A percentile compares a stretch with the other conserved stretches of the same genome.
phyloP scores from a whole-genome alignment of 2,329 filamentous ascomycete species.

The Verticillium albo-atrum region DNA sequence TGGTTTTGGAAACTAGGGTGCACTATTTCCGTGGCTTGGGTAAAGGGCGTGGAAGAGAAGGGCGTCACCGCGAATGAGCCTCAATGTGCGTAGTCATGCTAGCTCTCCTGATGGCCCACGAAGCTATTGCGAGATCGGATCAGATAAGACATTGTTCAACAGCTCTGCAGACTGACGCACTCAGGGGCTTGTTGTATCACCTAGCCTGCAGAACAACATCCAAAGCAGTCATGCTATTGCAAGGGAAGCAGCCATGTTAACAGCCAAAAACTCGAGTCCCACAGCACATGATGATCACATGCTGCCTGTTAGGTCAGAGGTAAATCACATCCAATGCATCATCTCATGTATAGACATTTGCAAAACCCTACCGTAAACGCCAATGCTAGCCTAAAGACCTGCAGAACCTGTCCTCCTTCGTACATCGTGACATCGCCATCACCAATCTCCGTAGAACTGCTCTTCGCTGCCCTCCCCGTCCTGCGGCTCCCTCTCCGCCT shows the following conservation, averaged over 20 bases:
- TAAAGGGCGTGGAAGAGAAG: no score
- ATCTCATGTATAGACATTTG: background rate
- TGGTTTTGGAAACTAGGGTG: background rate
- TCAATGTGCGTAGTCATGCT: no score
- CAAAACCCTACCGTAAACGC: conserved; percentile 6
- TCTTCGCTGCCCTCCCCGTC: conserved; percentile 38
- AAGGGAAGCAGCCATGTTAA: no score
- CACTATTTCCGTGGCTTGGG: background rate
- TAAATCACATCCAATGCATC: background rate
- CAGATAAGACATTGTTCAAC: background rate
- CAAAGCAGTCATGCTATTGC: no score
- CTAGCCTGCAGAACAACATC: no score
- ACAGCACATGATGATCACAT: no score
- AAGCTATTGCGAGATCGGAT: background rate
- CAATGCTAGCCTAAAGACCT: conserved; percentile 4
- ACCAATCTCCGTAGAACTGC: conserved; percentile 50
- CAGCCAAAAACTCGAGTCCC: no score
- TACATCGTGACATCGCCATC: background rate
- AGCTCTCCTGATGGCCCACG: background rate
- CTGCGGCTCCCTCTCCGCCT: background rate
- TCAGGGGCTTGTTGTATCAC: no score
- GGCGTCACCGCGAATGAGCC: no score
- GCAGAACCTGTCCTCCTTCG: background rate
- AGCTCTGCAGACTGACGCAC: no score
- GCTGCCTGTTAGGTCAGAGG: no score